Evolutionary conservation across 2,329 filamentous ascomycete species (phyloP), one percentile per base, ranked within the genome.

Genomic region (Malbranchea zuffiana): DNA sequence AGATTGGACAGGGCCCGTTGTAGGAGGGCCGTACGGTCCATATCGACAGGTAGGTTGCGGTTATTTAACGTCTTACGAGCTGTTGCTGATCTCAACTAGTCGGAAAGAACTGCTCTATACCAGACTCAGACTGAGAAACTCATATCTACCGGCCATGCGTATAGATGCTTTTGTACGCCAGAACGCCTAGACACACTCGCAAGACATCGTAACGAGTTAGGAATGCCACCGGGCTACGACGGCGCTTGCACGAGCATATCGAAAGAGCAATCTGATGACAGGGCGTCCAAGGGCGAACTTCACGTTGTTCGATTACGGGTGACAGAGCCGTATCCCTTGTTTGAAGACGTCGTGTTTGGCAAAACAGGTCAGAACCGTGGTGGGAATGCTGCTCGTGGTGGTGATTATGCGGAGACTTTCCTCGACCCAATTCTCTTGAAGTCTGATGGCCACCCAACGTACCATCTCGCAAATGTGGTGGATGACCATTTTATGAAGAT

Each of bases 401-500:
- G 57, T 39, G 57, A 59, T 23, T 50, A 59, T 34, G 62, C 60
- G 41, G 64, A 68, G 37, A 61, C 59, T 23, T 68, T 71, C 16
- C 84, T 90, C 47, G 87, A 96, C 52, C 88, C 86, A 13, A 82
- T 98, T 43, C 67, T 98, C 26, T 66, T 95, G 42, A 98, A 98
- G 59, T 80, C 78, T 1, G 90, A 98, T 55, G 87, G 86, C 0
- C 82, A 82, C 46, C 90, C 90, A 0, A 98, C 92, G 0, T 98
- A 98, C 53, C 90, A 98, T 59, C 79, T 98, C 43, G 90, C 90
- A 3, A 98, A 96, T 53, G 88, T 98, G 6, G 80, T 98, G 3
- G 90, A 98, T 53, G 90, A 98, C 53, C 84, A 95, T 57, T 68
- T 81, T 42, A 98, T 98, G 90, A 66, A 83, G 42, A 92, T 98